phyloP scores from a whole-genome alignment of 805 yeast species.

The Cyberlindnera euphorbiiphila region DNA sequence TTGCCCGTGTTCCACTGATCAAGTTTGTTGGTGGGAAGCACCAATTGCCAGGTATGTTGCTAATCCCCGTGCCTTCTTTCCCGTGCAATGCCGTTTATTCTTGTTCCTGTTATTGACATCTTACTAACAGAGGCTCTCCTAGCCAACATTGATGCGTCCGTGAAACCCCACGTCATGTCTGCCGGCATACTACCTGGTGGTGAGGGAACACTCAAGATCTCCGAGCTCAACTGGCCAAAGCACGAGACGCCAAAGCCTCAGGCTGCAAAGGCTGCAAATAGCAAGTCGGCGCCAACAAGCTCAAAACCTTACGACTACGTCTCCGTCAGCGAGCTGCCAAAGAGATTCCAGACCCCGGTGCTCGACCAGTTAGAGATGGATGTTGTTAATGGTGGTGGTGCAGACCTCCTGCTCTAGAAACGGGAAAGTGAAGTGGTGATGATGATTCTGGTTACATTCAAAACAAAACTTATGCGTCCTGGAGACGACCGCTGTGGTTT shows the following conservation, averaged over 20 bases:
- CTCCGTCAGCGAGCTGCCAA: constrained; percentile 65
- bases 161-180: constrained; percentile 40
- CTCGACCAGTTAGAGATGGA: constrained; percentile 72
- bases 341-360: constrained; percentile 63
- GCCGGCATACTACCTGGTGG: constrained; percentile 40
- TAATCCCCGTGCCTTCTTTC: no score
- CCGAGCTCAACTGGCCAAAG: constrained; percentile 24
- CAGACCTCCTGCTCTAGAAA: constrained; percentile 32
- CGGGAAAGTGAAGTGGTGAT: no score
- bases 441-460: no score
- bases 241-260: constrained; percentile 18
- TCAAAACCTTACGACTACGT: constrained; percentile 35
- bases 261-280: constrained; percentile 3
- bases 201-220: constrained; percentile 24
- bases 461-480: no score
- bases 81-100: no score
- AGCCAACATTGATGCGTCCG: constrained; percentile 33
- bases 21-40: constrained; percentile 86
- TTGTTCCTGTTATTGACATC: neutral
- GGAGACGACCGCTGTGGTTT: no score
- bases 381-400: constrained; percentile 80
- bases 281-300: constrained; percentile 46
- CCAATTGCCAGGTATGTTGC: constrained; percentile 44
- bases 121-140: constrained; percentile 36
- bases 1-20: constrained; percentile 55